Percentiles rank a stretch among this genome's conserved stretches.
phyloP scores from a whole-genome alignment of 768 basidiomycete species.

The Candolleomyces efflorescens region DNA sequence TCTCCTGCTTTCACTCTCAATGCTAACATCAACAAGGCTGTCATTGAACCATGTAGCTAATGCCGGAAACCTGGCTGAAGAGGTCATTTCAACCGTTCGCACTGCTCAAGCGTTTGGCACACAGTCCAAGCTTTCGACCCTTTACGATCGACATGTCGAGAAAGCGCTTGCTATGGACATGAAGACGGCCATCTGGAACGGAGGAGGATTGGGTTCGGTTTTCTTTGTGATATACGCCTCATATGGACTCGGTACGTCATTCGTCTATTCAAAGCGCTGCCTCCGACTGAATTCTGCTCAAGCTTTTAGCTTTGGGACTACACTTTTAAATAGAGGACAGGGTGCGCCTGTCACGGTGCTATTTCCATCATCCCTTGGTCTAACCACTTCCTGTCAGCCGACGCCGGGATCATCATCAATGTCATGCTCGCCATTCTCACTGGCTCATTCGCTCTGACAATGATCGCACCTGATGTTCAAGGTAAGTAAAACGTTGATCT shows the following conservation, averaged over 20 bases:
- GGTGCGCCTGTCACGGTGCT: slow-evolving; percentile 27
- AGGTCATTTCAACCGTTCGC: slow-evolving; percentile 77
- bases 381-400: slow-evolving; percentile 31
- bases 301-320: slow-evolving; percentile 83
- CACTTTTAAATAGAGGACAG: slow-evolving; percentile 54
- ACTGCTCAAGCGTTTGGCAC: slow-evolving; percentile 83
- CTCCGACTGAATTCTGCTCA: background rate
- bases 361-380: background rate
- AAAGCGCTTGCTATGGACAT: slow-evolving; percentile 41
- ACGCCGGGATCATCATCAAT: slow-evolving; percentile 64
- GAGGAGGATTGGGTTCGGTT: slow-evolving; percentile 54
- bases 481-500: slow-evolving; percentile 37
- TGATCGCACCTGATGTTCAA: slow-evolving; percentile 76
- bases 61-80: slow-evolving; percentile 78
- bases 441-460: slow-evolving; percentile 74
- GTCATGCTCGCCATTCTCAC: slow-evolving; percentile 72
- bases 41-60: slow-evolving; percentile 64
- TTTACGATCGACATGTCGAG: slow-evolving; percentile 58
- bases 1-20: background rate
- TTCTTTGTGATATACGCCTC: slow-evolving; percentile 70
- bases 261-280: background rate
- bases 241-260: slow-evolving; percentile 50
- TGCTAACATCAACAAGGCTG: slow-evolving; percentile 26
- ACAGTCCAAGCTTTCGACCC: slow-evolving; percentile 46
- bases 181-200: slow-evolving; percentile 48